Base-by-base conservation (phyloP, 768 basidiomycete genomes). In the Leucogyrophana mollusca region DNA sequence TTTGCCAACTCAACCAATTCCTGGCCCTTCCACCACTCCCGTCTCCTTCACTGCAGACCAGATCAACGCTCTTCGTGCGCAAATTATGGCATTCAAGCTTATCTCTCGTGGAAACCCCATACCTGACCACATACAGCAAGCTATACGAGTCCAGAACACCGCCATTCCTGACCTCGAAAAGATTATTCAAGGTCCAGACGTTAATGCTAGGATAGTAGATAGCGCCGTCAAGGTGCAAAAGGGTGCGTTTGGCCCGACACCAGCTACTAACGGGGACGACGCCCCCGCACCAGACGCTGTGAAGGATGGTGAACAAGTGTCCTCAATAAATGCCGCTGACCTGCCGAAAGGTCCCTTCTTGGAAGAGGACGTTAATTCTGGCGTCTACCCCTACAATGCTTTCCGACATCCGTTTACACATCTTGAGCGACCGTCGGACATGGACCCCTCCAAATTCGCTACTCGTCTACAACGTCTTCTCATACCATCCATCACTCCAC, bases 381-480 rank as follows among this genome's bases (percentile, higher is more conserved):
- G 82, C 33, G 84, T 94, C 49, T 93, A 94, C 57, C 94, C 94
- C 2, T 94, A 94, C 72, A 95, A 95, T 63, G 85, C 94, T 16
- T 94, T 82, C 61, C 76, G 79, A 22, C 82, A 93, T 56, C 94
- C 94, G 10, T 87, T 94, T 62, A 74, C 83, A 3, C 85, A 90
- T 52, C 80, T 90, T 53, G 83, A 85, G 50, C 83, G 87, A 32
- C 71, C 77, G 20, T 53, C 78, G 23, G 80, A 82, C 42, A 73
- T 71, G 40, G 82, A 82, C 58, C 82, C 83, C 11, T 66, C 73
- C 34, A 68, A 82, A 46, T 84, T 81, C 55, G 80, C 83, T 1
- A 86, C 85, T 22, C 83, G 85, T 25, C 73, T 90, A 22, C 89
- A 91, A 58, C 78, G 88, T 3, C 77, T 92, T 18, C 70, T 97